Percentiles rank a stretch among this genome's conserved stretches.
Conservation (phyloP, 345 rosid species). For the Corchorus capsularis region DNA sequence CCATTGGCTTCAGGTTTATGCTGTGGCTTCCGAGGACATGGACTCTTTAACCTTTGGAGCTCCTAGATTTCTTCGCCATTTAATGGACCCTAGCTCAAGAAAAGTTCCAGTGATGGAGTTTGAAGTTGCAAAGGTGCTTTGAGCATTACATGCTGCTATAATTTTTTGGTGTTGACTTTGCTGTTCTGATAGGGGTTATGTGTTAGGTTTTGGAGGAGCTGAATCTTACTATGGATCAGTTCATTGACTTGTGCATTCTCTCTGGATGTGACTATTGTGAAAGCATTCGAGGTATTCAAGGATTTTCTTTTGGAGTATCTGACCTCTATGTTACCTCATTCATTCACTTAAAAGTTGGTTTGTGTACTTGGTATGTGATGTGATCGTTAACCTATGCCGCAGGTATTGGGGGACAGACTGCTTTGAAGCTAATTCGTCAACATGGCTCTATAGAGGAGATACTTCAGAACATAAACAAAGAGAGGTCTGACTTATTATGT, state of each 20-base stretch:
- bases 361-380: conserved; percentile 2
- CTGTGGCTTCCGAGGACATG: conserved; percentile 99
- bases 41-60: conserved; percentile 98
- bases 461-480: conserved; percentile 81
- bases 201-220: conserved; percentile 84
- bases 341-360: background rate
- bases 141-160: background rate
- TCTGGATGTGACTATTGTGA: conserved; percentile 99
- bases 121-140: conserved; percentile 71
- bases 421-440: conserved; percentile 90
- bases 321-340: background rate
- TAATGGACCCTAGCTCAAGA: conserved; percentile 97
- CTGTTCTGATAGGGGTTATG: conserved; percentile 19
- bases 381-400: conserved; percentile 22
- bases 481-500: conserved; percentile 50
- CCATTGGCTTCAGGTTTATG: conserved; percentile 68
- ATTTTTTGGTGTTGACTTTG: conserved; percentile 13
- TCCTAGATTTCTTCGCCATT: conserved; percentile 89
- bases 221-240: conserved; percentile 90
- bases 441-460: conserved; percentile 86
- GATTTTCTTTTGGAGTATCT: conserved; percentile 14
- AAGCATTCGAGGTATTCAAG: conserved; percentile 76
- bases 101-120: conserved; percentile 95
- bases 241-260: conserved; percentile 91
- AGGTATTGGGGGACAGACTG: conserved; percentile 94